phyloP scores from a whole-genome alignment of 108 stramenopile species.

The Schizochytrium sp. region DNA sequence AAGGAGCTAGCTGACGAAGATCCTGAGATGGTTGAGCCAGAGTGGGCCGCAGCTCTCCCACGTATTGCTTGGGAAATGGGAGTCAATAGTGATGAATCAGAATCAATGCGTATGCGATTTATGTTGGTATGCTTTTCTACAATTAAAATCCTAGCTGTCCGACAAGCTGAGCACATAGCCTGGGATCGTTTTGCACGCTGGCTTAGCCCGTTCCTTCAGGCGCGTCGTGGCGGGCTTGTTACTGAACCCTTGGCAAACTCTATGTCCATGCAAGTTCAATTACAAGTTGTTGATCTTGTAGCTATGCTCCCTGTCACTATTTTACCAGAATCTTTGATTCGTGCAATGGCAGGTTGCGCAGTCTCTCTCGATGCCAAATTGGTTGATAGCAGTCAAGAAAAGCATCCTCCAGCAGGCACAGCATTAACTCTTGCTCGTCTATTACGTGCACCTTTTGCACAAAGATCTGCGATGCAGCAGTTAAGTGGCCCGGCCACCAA shows the following conservation, averaged over 20 bases:
- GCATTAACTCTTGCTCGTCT: neutral
- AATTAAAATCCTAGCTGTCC: neutral
- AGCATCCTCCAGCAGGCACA: neutral
- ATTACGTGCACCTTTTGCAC: neutral
- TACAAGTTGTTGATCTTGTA: neutral
- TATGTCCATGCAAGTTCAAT: neutral
- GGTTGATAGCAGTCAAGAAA: neutral
- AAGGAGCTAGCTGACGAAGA: neutral
- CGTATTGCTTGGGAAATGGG: slow-evolving; percentile 32
- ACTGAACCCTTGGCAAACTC: neutral
- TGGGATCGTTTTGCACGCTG: neutral
- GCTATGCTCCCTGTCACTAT: neutral
- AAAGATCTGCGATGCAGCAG: neutral
- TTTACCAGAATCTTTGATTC: neutral
- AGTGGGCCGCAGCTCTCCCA: neutral
- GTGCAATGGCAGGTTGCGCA: neutral
- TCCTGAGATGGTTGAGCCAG: neutral
- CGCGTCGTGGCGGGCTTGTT: neutral
- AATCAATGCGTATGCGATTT: neutral
- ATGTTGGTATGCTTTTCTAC: slow-evolving; percentile 11
- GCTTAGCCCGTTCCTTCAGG: neutral
- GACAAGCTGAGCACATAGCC: neutral
- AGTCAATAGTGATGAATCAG: neutral
- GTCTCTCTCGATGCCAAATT: neutral
- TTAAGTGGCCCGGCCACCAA: neutral